Evolutionary conservation across 768 basidiomycete genomes (phyloP).

Genomic region (Cantharellus anzutake): DNA sequence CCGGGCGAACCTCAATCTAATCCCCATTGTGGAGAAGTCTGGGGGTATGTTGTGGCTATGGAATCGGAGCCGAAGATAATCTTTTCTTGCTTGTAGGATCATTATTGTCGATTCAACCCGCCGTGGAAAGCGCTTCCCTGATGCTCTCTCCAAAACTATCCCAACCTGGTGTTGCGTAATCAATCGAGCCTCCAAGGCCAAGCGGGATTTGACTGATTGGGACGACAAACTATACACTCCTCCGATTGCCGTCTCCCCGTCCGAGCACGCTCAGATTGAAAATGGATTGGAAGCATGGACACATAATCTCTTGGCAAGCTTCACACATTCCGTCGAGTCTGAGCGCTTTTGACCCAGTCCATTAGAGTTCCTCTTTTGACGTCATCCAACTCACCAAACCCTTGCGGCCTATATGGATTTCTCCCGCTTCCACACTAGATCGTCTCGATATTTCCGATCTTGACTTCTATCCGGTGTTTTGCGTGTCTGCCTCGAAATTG

Average conservation of each 20-base stretch:
- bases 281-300: conserved; percentile 48
- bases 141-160: conserved; percentile 82
- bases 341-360: not conserved
- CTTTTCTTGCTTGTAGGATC: conserved; percentile 26
- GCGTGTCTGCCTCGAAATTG: conserved; percentile 69
- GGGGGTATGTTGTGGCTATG: conserved; percentile 33
- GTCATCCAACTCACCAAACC: conserved; percentile 42
- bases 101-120: conserved; percentile 86
- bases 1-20: conserved; percentile 64
- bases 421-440: conserved; percentile 24
- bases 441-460: conserved; percentile 3
- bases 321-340: not conserved
- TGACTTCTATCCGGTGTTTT: conserved; percentile 51
- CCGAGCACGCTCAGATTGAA: conserved; percentile 67
- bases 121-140: conserved; percentile 83
- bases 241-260: conserved; percentile 24
- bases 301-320: conserved; percentile 35
- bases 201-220: conserved; percentile 22
- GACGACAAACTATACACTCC: conserved; percentile 49
- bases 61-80: not conserved
- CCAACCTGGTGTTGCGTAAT: conserved; percentile 90
- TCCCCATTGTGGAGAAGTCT: conserved; percentile 33
- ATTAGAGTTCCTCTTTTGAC: conserved; percentile 49
- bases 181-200: conserved; percentile 35
- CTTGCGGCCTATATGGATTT: conserved; percentile 77